phyloP scores from a whole-genome alignment of 305 asterid genomes.

The Coffea humblotiana region DNA sequence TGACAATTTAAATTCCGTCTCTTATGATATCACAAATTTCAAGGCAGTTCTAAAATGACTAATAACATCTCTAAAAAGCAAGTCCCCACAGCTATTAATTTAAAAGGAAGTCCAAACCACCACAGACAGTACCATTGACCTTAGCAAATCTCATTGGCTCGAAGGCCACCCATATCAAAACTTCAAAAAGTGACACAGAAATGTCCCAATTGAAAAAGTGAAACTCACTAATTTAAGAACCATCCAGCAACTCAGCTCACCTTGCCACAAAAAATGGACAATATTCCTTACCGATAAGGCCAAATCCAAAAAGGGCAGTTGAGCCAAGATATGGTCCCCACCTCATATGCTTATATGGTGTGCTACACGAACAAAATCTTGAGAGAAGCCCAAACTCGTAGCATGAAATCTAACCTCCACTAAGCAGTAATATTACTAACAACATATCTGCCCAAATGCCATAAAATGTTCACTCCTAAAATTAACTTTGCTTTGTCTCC shows the following conservation, averaged over 20 bases:
- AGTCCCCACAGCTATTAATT: background rate
- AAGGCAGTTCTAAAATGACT: too few species aligned
- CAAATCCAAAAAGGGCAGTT: background rate
- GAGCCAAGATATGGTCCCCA: constrained; percentile 9
- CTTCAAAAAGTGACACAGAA: background rate
- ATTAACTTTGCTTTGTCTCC: background rate
- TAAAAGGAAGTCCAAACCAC: background rate
- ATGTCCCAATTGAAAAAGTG: background rate
- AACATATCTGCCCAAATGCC: background rate
- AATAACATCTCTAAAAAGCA: too few species aligned
- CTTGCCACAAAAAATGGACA: constrained; percentile 20
- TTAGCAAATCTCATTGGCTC: background rate
- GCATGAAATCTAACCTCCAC: background rate
- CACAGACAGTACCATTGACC: background rate
- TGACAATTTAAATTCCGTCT: too few species aligned
- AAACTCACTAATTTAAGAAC: constrained; percentile 9
- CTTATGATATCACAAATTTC: too few species aligned
- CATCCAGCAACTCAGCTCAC: constrained; percentile 28
- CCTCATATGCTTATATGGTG: background rate
- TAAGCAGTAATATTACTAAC: constrained; percentile 3
- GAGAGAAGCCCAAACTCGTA: background rate
- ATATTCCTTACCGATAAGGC: background rate
- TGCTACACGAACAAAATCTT: background rate
- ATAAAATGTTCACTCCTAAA: background rate
- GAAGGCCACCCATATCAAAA: constrained; percentile 5